phyloP scores from a whole-genome alignment of 768 basidiomycete species.

The Tylopilus vinaceipallidus region DNA sequence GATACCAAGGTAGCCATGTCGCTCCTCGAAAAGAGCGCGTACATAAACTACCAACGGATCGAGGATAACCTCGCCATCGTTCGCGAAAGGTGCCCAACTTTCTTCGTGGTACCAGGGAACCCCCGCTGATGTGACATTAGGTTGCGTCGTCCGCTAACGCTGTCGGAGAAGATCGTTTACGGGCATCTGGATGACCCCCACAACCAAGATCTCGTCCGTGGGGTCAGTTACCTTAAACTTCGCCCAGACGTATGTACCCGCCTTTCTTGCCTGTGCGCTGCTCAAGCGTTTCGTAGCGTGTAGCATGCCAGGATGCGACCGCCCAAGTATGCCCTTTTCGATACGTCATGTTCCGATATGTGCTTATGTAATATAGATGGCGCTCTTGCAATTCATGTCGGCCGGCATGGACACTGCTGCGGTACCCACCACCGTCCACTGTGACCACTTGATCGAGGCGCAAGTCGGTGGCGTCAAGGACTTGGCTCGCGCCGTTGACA shows the following conservation, averaged over 20 bases:
- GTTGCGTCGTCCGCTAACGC: slow-evolving; percentile 83
- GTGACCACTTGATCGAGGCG: slow-evolving; percentile 98
- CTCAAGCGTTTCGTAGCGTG: slow-evolving; percentile 50
- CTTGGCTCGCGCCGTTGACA: slow-evolving; percentile 85
- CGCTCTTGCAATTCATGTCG: slow-evolving; percentile 99
- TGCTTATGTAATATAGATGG: slow-evolving; percentile 71
- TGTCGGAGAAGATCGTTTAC: slow-evolving; percentile 97
- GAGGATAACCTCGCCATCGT: slow-evolving; percentile 94
- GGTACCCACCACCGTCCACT: slow-evolving; percentile 98
- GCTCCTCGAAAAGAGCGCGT: slow-evolving; percentile 74
- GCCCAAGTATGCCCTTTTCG: slow-evolving; percentile 56
- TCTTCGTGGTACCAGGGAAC: no score
- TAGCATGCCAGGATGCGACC: slow-evolving; percentile 89
- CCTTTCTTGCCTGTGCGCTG: neutral
- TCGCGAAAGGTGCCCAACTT: slow-evolving; percentile 63
- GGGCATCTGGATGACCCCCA: slow-evolving; percentile 96
- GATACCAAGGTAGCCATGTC: slow-evolving; percentile 92
- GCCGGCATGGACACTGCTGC: slow-evolving; percentile 98
- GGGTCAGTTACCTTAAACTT: slow-evolving; percentile 93
- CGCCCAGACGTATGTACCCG: slow-evolving; percentile 87
- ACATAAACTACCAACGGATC: slow-evolving; percentile 95
- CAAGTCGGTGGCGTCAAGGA: slow-evolving; percentile 93
- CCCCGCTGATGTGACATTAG: slow-evolving; percentile 38
- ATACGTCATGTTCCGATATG: neutral
- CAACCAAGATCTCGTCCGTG: slow-evolving; percentile 87